Base-by-base conservation (phyloP, 352 stramenopile species). In the Pythium pyrilobum region DNA sequence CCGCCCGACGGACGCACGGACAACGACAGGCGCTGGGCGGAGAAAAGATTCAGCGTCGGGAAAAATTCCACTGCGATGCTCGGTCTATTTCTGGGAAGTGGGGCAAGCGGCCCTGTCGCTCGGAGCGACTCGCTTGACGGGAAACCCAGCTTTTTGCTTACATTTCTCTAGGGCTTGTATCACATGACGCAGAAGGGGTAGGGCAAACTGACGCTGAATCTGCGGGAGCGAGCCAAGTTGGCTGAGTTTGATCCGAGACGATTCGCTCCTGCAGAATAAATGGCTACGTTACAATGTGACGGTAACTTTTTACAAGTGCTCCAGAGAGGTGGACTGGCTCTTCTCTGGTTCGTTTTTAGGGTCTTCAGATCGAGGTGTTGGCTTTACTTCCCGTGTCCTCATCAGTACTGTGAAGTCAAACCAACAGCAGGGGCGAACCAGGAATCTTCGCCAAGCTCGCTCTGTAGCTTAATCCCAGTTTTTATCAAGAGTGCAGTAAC, bases 171-270 rank as follows among this genome's bases (percentile, higher is more conserved):
- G 11, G 5, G 2, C 20, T 43, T 53, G 39, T 49, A 50, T 44
- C 1, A 18, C 18, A 39, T 64, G 48, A 64, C 41, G 18, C 20
- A 49, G 36, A 58, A 64, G 56, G 56, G 56, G 36, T 64, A 64
- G 56, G 56, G 16, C 8, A 27, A 1, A 28, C 5, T 21, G n/a
- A 33, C 7, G 28, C 42, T 46, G 53, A 56, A 62, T 56, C 54
- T 62, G 41, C 25, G 18, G 32, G 32, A 9, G 15, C 32, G 9
- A 28, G 40, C 43, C 43, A 28, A 48, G 6, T 29, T 56, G 49
- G 49, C 49, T 56, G 49, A 56, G 49, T 56, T 56, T 37, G 21
- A 18, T 7, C n/a, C n/a, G n/a, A n/a, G n/a, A n/a, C n/a, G n/a
- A n/a, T n/a, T n/a, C n/a, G n/a, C n/a, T n/a, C n/a, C n/a, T n/a